Conservation (phyloP, 192 early-diverging fungal genomes). For the Haplosporangium gracile region DNA sequence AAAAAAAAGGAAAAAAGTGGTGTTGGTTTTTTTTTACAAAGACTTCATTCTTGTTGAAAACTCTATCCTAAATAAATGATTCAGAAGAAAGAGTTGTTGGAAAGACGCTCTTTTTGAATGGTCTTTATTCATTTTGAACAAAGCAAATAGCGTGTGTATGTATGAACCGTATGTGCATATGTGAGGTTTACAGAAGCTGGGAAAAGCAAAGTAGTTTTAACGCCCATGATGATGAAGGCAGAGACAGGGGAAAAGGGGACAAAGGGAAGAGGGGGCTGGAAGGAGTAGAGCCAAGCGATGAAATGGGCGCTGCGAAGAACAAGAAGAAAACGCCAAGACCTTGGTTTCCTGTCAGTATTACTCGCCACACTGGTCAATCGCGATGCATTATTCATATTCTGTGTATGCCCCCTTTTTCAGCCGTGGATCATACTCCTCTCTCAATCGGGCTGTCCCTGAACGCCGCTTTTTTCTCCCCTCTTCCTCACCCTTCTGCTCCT, state of each 20-base stretch:
- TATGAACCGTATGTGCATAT: not conserved
- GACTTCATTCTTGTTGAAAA: constrained; percentile 8
- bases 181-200: not conserved
- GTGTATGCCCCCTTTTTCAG: not conserved
- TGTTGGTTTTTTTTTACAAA: not conserved
- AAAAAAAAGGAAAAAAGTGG: not conserved
- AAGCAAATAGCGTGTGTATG: not conserved
- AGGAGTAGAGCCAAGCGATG: not conserved
- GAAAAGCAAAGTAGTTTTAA: not conserved
- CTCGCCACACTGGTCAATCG: not conserved
- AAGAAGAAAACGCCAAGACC: not conserved
- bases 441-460: not conserved
- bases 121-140: constrained; percentile 35
- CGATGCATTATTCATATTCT: not conserved
- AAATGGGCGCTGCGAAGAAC: not conserved
- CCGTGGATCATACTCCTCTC: not conserved
- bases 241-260: too few species aligned
- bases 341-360: not conserved
- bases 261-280: too few species aligned
- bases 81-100: constrained; percentile 40
- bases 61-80: constrained; percentile 36
- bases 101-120: constrained; percentile 29
- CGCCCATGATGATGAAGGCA: too few species aligned
- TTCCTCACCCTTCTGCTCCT: not conserved
- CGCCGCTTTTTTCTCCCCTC: not conserved